Conservation (phyloP, 768 basidiomycete genomes). For the Leccinum subtestaceum region DNA sequence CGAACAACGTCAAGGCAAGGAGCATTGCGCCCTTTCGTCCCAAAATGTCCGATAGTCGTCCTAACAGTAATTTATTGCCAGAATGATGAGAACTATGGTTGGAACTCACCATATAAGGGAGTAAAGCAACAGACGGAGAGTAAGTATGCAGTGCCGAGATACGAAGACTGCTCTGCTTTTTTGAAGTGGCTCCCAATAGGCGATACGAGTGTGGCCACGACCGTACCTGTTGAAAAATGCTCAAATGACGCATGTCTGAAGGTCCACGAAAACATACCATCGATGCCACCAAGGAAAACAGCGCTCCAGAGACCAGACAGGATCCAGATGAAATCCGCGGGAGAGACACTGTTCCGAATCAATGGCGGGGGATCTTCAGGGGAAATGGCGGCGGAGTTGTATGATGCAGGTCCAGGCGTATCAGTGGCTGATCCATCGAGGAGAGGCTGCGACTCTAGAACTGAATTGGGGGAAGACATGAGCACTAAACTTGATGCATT, state of each 20-base stretch:
- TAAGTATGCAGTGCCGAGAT: not conserved
- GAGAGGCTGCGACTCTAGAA: no score
- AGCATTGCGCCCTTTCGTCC: not conserved
- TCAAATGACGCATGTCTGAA: not conserved
- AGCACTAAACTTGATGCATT: no score
- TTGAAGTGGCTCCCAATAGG: conserved; percentile 35
- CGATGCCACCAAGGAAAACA: not conserved
- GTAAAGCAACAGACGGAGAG: not conserved
- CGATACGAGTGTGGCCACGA: not conserved
- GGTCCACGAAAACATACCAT: not conserved
- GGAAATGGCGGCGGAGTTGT: not conserved
- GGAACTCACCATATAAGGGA: not conserved
- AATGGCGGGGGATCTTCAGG: not conserved
- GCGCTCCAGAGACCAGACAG: not conserved
- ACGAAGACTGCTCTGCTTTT: conserved; percentile 20
- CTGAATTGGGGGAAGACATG: no score
- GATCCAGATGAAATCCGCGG: not conserved
- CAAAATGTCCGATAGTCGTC: not conserved
- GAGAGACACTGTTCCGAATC: not conserved
- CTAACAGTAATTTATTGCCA: not conserved
- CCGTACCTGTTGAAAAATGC: conserved; percentile 40
- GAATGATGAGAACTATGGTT: not conserved
- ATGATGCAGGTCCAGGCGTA: not conserved
- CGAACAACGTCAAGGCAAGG: not conserved
- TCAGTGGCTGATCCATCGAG: no score